Evolutionary conservation across 768 basidiomycete species (phyloP), one percentile per base, ranked within the genome.

Genomic region (Lenzites betulinus): DNA sequence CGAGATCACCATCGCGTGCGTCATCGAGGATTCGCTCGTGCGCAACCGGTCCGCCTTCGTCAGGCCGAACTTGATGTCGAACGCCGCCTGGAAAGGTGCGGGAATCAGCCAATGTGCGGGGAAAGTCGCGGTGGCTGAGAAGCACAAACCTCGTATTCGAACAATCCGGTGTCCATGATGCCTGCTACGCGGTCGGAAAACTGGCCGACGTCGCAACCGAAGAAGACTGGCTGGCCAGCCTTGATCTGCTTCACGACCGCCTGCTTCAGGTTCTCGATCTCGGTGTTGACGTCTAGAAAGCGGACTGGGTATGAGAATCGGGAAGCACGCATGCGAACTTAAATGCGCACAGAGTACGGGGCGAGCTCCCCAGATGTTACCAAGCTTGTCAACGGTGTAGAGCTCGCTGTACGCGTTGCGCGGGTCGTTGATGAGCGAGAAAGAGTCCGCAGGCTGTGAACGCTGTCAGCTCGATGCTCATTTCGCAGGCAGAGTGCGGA

Each of bases 401-500:
- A 96, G 80, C 73, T 86, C 89, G 51, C 81, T 81, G 72, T 89
- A 93, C 20, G 78, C 77, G 70, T 98, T 95, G 25, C 96, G 84
- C 11, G 96, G 95, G 71, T 98, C 96, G 68, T 98, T 89, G 73
- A 98, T 93, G 13, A 98, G 82, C 38, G 94, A 96, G 81, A 98
- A 96, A 2, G 82, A 87, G 25, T 94, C 90, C 3, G 78, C 70
- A 2, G 87, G 85, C 84, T 90, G 28, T n/a, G 54, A 20, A 52
- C 26, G 23, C 28, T 26, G n/a, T 25, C 36, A 49, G 28, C 30
- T 7, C 20, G 28, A 13, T 25, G 18, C 15, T 13, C 39, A 13
- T 8, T 33, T 44, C 43, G 12, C 20, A 8, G 43, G 9, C 8
- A 13, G 15, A 48, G 55, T 58, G 30, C 64, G 33, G 26, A 13